Conservation (phyloP, 768 basidiomycete species). For the Leccinum imitatum region DNA sequence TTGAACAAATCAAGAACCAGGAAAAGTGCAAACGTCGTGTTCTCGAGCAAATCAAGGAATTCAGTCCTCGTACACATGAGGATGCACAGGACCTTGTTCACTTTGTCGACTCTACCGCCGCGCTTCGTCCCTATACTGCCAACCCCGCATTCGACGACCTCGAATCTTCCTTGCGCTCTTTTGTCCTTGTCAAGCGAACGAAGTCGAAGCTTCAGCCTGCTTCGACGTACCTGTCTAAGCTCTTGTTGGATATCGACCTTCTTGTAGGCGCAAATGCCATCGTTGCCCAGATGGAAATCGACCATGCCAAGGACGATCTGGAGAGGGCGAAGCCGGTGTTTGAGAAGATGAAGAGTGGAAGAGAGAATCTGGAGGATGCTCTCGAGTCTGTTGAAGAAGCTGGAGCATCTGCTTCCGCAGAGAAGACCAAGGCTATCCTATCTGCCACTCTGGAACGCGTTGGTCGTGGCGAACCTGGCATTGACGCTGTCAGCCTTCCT, state of each 20-base stretch:
- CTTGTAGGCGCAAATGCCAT: conserved; percentile 84
- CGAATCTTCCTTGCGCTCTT: conserved; percentile 86
- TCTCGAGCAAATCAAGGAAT: conserved; percentile 89
- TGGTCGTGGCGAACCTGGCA: conserved; percentile 68
- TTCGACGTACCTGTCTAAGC: conserved; percentile 84
- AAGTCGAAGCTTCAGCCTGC: conserved; percentile 95
- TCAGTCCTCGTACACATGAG: conserved; percentile 90
- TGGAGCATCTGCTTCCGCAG: conserved; percentile 52
- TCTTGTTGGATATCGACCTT: conserved; percentile 88
- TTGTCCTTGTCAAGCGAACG: conserved; percentile 93
- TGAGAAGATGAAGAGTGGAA: conserved; percentile 79
- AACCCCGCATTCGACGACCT: conserved; percentile 82
- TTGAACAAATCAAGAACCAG: conserved; percentile 93
- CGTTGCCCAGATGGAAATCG: conserved; percentile 77
- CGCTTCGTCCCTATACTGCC: conserved; percentile 62
- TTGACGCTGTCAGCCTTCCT: conserved; percentile 61
- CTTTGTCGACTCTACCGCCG: conserved; percentile 90
- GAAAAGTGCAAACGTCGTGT: conserved; percentile 85
- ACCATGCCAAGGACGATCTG: conserved; percentile 69
- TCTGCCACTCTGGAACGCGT: conserved; percentile 72
- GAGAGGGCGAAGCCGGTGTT: conserved; percentile 72
- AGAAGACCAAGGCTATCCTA: conserved; percentile 59
- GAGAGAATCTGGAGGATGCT: conserved; percentile 73
- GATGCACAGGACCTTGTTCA: conserved; percentile 94
- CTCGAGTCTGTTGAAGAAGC: conserved; percentile 81